These are phyloP conservation scores for Bryoglossum gracile DNA, from an alignment of 495 filamentous ascomycete genomes.

Conservation along the genomic window DNA sequence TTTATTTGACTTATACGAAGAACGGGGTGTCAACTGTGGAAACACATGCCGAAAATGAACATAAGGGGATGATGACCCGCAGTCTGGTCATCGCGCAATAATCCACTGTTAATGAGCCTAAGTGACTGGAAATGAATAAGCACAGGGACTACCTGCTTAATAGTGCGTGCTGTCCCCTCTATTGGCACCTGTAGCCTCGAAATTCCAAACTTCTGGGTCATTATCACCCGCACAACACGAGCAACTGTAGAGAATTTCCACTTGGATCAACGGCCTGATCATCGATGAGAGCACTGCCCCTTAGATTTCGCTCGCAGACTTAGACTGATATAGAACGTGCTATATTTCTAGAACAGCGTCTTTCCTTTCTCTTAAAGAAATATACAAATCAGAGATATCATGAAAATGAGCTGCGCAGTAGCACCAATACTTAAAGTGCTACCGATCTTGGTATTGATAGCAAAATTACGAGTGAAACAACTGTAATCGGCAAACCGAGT, in stretches of 20 bases:
- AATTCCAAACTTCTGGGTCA: not conserved
- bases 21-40: conserved; percentile 6
- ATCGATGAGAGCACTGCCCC: conserved; percentile 4
- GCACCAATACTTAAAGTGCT: too few relatives aligned
- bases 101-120: conserved; percentile 5
- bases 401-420: not conserved
- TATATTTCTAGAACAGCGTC: not conserved
- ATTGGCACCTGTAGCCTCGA: not conserved
- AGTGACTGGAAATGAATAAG: conserved; percentile 6
- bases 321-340: not conserved
- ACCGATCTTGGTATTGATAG: too few relatives aligned
- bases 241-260: conserved; percentile 1
- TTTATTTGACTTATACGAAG: not conserved
- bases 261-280: conserved; percentile 8
- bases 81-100: conserved; percentile 11
- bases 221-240: not conserved
- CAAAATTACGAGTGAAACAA: too few relatives aligned
- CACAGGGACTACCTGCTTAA: not conserved
- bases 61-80: conserved; percentile 4
- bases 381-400: conserved; percentile 10
- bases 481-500: too few relatives aligned
- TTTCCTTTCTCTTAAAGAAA: conserved; percentile 1
- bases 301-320: conserved; percentile 6
- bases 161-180: not conserved
- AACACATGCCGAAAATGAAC: conserved; percentile 6